Conservation (phyloP, 2,329 filamentous ascomycete species). For the Aspergillus bombycis region DNA sequence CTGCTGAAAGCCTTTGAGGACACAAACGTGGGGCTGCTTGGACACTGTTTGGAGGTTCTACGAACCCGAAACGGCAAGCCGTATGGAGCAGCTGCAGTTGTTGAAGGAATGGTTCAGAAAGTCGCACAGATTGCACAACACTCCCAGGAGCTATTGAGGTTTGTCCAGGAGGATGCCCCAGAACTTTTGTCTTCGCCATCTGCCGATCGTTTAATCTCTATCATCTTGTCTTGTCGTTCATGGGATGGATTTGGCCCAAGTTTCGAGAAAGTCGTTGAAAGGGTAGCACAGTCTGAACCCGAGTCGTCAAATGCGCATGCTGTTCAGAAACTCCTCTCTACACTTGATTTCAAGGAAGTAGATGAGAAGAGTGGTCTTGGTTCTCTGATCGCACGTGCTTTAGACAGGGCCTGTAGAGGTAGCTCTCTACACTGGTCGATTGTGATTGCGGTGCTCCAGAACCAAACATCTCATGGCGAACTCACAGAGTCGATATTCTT, state of each 20-base stretch:
- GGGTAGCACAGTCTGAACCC: slow-evolving; percentile 35
- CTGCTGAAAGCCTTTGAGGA: slow-evolving; percentile 41
- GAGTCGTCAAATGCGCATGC: slow-evolving; percentile 37
- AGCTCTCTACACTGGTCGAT: slow-evolving; percentile 42
- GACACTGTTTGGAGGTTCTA: slow-evolving; percentile 54
- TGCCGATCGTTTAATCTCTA: slow-evolving; percentile 65
- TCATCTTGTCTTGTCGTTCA: slow-evolving; percentile 61
- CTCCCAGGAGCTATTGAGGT: slow-evolving; percentile 50
- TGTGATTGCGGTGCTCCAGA: slow-evolving; percentile 42
- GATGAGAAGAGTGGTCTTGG: slow-evolving; percentile 38
- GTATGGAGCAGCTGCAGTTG: slow-evolving; percentile 63
- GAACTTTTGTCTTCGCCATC: slow-evolving; percentile 70
- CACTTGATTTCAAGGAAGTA: slow-evolving; percentile 41
- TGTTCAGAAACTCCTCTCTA: slow-evolving; percentile 44
- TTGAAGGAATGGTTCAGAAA: slow-evolving; percentile 57
- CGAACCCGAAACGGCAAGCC: slow-evolving; percentile 64
- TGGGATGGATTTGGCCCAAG: slow-evolving; percentile 45
- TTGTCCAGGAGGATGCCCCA: slow-evolving; percentile 60
- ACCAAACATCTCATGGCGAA: slow-evolving; percentile 37
- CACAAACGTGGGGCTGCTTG: slow-evolving; percentile 44
- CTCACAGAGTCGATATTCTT: slow-evolving; percentile 41
- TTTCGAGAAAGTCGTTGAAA: slow-evolving; percentile 40
- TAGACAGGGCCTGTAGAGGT: slow-evolving; percentile 41
- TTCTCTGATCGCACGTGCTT: slow-evolving; percentile 38
- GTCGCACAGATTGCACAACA: slow-evolving; percentile 45